Evolutionary conservation across 352 stramenopile species (phyloP).

Genomic region (Globisporangium cylindrosporum): DNA sequence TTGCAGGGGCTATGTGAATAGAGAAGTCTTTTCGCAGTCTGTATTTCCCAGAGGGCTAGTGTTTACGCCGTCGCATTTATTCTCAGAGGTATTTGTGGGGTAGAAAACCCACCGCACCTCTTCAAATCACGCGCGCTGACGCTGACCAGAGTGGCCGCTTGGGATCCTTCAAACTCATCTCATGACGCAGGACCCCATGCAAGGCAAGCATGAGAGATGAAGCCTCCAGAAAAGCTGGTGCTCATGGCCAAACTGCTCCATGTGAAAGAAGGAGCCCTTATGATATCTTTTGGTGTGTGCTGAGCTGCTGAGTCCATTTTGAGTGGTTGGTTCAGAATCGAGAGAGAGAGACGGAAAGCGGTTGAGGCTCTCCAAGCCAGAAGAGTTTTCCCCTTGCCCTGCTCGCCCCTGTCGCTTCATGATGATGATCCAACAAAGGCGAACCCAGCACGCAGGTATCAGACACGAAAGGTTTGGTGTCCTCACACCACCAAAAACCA

Average conservation of each 20-base stretch:
- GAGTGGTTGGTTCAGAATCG: neutral
- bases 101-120: neutral
- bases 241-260: neutral
- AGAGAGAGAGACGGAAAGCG: neutral
- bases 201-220: no score
- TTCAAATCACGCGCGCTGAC: neutral
- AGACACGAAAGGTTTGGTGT: neutral
- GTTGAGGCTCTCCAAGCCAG: neutral
- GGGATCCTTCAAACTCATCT: neutral
- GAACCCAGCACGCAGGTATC: neutral
- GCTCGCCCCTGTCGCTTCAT: neutral
- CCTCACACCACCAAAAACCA: no score
- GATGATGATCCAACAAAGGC: neutral
- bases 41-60: neutral
- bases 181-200: neutral
- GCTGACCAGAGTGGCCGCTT: neutral
- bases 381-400: conserved; percentile 4
- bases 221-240: neutral
- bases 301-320: no score
- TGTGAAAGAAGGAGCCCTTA: neutral
- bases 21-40: neutral
- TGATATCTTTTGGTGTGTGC: no score
- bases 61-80: neutral
- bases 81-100: neutral
- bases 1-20: neutral